phyloP scores from a whole-genome alignment of 352 stramenopile genomes.

The Stephanocyclus meneghinianus region DNA sequence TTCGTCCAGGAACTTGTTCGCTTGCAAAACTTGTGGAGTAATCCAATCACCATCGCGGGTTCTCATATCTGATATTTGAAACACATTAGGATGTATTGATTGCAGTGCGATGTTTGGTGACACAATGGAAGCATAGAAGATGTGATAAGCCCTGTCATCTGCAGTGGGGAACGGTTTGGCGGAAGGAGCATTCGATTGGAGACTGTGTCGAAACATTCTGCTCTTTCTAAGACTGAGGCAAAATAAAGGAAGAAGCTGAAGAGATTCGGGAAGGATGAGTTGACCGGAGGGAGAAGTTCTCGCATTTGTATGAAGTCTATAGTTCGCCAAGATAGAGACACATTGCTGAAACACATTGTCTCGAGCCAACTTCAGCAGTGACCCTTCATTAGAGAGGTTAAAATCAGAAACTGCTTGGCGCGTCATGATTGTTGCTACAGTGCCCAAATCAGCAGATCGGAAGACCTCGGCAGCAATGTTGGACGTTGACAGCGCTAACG shows the following conservation, averaged over 20 bases:
- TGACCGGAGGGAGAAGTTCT: slow-evolving; percentile 48
- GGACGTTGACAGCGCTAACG: slow-evolving; percentile 61
- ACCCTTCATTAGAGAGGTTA: slow-evolving; percentile 38
- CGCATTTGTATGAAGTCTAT: slow-evolving; percentile 58
- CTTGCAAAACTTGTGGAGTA: slow-evolving; percentile 26
- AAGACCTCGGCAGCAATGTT: slow-evolving; percentile 56
- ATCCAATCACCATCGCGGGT: slow-evolving; percentile 53
- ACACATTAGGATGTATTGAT: slow-evolving; percentile 66
- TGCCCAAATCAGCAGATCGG: slow-evolving; percentile 60
- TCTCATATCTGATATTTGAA: slow-evolving; percentile 45
- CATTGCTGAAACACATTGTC: slow-evolving; percentile 54
- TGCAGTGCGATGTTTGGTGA: slow-evolving; percentile 58
- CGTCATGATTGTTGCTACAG: slow-evolving; percentile 53
- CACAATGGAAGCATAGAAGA: slow-evolving; percentile 56
- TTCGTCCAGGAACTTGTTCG: slow-evolving; percentile 37
- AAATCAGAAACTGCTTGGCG: slow-evolving; percentile 51
- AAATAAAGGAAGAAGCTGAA: slow-evolving; percentile 70
- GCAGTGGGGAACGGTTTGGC: slow-evolving; percentile 49
- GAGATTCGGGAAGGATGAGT: slow-evolving; percentile 65
- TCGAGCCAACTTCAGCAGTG: slow-evolving; percentile 47
- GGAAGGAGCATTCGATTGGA: slow-evolving; percentile 20
- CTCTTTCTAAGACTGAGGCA: slow-evolving; percentile 71
- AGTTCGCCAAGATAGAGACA: slow-evolving; percentile 59
- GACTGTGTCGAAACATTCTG: slow-evolving; percentile 58
- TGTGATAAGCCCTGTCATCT: slow-evolving; percentile 71